Conservation (phyloP, 148 eudicot genomes). For the Nyssa sinensis region DNA sequence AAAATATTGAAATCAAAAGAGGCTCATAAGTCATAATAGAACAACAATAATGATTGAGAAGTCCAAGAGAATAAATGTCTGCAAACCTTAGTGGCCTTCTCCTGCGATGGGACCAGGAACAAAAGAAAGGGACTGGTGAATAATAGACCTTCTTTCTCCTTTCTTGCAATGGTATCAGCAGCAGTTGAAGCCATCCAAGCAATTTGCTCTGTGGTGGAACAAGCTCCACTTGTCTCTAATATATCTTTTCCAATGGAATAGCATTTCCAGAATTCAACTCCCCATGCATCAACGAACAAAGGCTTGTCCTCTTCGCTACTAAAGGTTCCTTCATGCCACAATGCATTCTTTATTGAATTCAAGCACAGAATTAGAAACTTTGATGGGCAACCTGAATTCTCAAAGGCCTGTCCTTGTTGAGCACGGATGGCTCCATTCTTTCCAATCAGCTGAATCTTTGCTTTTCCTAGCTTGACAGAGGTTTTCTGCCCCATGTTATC, state of each 20-base stretch:
- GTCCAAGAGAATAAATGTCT: neutral
- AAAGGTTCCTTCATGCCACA: constrained; percentile 33
- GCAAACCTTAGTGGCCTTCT: constrained; percentile 68
- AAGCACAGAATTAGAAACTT: constrained; percentile 69
- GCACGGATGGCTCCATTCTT: constrained; percentile 11
- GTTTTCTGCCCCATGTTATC: constrained; percentile 21
- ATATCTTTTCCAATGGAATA: constrained; percentile 58
- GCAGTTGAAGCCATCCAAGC: constrained; percentile 89
- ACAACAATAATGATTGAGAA: neutral
- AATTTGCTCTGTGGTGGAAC: constrained; percentile 63
- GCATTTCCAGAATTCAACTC: constrained; percentile 75
- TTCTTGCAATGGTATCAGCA: constrained; percentile 68
- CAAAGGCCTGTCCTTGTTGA: constrained; percentile 3
- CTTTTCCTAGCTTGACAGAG: constrained; percentile 24
- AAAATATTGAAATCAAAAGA: neutral
- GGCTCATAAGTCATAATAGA: neutral
- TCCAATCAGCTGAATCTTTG: constrained; percentile 12
- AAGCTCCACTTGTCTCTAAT: constrained; percentile 50
- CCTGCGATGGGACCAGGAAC: constrained; percentile 82
- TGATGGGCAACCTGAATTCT: constrained; percentile 52
- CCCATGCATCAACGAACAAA: constrained; percentile 63
- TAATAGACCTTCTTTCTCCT: constrained; percentile 67
- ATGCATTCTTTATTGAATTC: constrained; percentile 51
- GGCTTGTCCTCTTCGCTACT: constrained; percentile 36
- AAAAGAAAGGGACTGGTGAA: constrained; percentile 55